Evolutionary conservation across 441 rosid species (phyloP), one percentile per base, ranked within the genome.

Genomic region (Aquilaria agallochum): DNA sequence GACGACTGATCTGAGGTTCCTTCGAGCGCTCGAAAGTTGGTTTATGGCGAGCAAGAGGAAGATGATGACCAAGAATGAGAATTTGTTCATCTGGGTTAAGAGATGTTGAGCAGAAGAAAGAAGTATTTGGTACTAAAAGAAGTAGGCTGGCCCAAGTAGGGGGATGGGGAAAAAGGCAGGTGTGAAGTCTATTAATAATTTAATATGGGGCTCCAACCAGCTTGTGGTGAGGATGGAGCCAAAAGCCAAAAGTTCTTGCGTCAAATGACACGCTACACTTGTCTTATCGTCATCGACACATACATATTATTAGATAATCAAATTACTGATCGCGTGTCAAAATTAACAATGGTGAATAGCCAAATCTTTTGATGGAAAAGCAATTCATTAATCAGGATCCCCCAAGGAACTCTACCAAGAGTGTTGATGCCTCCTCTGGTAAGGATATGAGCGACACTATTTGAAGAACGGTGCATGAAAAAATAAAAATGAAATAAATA

Each of bases 11-110:
- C 60, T 32, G 4, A 31, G 67, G 60, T 32, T 32, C 53, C 31
- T n/a, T 20, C 67, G 52, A 49, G 52, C 31, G 10, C 67, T 54
- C 47, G 67, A 63, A 15, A 54, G 40, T 31, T 32, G 33, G 58
- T 44, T 54, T 31, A 5, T 53, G 46, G 67, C 11, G 32, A 63
- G 46, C 15, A 63, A 31, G 59, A 54, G 45, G 3, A 55, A 42
- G 15, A 54, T 42, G 1, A 20, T 20, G 33, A 63, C 45, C 58
- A 63, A 3, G 33, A 54, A 54, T 31, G 53, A 63, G 59, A 45
- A 54, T 42, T 9, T 63, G 53, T 31, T 63, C 67, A 63, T 63
- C 32, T 31, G 42, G 45, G 27, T 47, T 31, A 45, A 44, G 59
- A n/a, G n/a, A 53, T n/a, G n/a, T 11, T 53, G 33, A 11, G 30